A percentile compares a stretch with the other conserved stretches of the same genome.
Evolutionary conservation across 148 eudicot species (phyloP).

Genomic region (Arbutus unedo): DNA sequence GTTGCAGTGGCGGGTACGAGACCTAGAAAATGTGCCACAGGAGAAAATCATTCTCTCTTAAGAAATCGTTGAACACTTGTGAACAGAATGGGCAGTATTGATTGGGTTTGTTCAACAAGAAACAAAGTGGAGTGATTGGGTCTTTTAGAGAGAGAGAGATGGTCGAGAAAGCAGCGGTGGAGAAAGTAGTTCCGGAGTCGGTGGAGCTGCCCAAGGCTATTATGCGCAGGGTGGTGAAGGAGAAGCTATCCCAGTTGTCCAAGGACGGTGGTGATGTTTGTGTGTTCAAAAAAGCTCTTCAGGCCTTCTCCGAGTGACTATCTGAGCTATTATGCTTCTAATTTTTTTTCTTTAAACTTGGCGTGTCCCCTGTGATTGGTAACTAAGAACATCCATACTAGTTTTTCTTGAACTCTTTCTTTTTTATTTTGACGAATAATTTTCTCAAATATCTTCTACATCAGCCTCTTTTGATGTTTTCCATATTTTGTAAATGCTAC

Average conservation of each 20-base stretch:
- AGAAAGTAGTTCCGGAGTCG: conserved; percentile 39
- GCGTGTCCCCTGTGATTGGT: too few species aligned
- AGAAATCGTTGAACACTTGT: too few species aligned
- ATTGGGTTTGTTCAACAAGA: too few species aligned
- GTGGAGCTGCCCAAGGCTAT: conserved; percentile 85
- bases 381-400: too few species aligned
- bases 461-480: too few species aligned
- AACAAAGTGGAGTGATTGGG: neutral
- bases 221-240: conserved; percentile 83
- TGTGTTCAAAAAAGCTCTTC: conserved; percentile 67
- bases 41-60: neutral
- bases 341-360: too few species aligned
- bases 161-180: conserved; percentile 23
- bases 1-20: conserved; percentile 10
- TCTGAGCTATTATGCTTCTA: too few species aligned
- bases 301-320: conserved; percentile 88
- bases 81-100: too few species aligned
- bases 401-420: too few species aligned
- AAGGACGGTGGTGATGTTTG: conserved; percentile 45
- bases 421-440: too few species aligned
- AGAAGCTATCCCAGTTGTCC: conserved; percentile 66
- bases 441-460: too few species aligned
- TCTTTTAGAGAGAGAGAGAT: conserved; percentile 6
- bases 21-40: conserved; percentile 7
- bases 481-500: too few species aligned